Evolutionary conservation across 2,329 filamentous ascomycete species (phyloP), one percentile per base, ranked within the genome.

Genomic region (Botrytis cinerea): DNA sequence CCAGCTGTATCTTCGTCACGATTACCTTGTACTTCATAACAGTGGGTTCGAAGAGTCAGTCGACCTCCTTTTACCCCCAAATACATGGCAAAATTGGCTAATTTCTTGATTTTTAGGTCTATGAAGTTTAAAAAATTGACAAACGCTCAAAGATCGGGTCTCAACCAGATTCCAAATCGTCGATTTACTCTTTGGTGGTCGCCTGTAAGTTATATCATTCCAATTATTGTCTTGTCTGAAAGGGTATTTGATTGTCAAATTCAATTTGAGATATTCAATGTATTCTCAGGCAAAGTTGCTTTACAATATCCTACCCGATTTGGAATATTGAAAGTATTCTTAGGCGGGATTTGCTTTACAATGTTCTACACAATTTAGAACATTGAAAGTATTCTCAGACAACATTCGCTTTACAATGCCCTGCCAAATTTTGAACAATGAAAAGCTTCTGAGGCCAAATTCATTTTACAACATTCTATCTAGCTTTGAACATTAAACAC

Each of bases 51-150:
- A 80, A 84, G 63, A 66, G 63, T 20, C 2, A 45, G 43, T 46
- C 1, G 4, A 4, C 12, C 2, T 0, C 62, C 6, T 10, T 48
- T 66, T 5, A 38, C 3, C 22, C 38, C 7, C 22, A 62, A 20
- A n/a, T 62, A 9, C 7, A n/a, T n/a, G 18, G 0, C 7, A n/a
- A 62, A 43, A 16, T 62, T 43, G 25, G 32, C 60, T 62, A 62
- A 62, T 25, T n/a, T 16, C 40, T 62, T 14, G 25, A 61, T 18
- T 2, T 62, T 2, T 18, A 62, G 60, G 60, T 62, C 81, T 0
- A 98, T 99, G 96, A 97, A 98, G 77, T 99, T 98, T 87, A 99
- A 99, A 84, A 99, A 99, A 83, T 86, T 99, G 74, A 99, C 96
- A 0, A 99, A 99, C 79, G 96, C 96, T 0, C 96, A 99, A 82